phyloP scores from a whole-genome alignment of 208 protist species.

The Leishmania major region DNA sequence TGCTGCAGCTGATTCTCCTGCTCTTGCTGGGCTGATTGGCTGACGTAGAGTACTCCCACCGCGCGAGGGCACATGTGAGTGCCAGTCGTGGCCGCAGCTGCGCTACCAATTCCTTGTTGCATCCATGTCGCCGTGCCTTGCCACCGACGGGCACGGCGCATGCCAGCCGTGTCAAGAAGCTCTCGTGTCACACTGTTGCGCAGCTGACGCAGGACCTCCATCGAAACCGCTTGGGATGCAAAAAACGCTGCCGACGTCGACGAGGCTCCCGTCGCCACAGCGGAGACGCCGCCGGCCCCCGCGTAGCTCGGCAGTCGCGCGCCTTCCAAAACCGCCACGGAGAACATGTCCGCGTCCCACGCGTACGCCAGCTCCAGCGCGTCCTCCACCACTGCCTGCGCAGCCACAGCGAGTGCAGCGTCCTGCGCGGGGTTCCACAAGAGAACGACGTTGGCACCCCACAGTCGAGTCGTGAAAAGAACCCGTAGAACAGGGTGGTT shows the following conservation, averaged over 20 bases:
- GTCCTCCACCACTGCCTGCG: constrained; percentile 49
- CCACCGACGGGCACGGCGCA: constrained; percentile 38
- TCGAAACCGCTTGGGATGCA: constrained; percentile 30
- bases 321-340: constrained; percentile 58
- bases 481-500: constrained; percentile 43
- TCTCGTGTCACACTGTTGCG: constrained; percentile 52
- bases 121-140: constrained; percentile 46
- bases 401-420: not conserved
- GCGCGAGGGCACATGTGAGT: constrained; percentile 34
- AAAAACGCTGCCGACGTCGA: constrained; percentile 18
- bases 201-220: constrained; percentile 67
- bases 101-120: constrained; percentile 25
- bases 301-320: constrained; percentile 5
- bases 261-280: constrained; percentile 4
- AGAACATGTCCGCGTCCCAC: constrained; percentile 85
- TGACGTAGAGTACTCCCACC: constrained; percentile 30
- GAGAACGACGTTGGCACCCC: constrained; percentile 52
- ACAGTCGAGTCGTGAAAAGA: constrained; percentile 67
- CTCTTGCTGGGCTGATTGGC: constrained; percentile 22
- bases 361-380: constrained; percentile 64
- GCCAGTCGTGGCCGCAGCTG: constrained; percentile 12
- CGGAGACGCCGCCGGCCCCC: not conserved
- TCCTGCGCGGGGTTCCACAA: constrained; percentile 1
- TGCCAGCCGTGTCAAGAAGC: constrained; percentile 42
- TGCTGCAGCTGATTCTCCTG: constrained; percentile 5